Conservation (phyloP, 225 moss, liverwort and hornwort genomes). For the Anthoceros angustus region DNA sequence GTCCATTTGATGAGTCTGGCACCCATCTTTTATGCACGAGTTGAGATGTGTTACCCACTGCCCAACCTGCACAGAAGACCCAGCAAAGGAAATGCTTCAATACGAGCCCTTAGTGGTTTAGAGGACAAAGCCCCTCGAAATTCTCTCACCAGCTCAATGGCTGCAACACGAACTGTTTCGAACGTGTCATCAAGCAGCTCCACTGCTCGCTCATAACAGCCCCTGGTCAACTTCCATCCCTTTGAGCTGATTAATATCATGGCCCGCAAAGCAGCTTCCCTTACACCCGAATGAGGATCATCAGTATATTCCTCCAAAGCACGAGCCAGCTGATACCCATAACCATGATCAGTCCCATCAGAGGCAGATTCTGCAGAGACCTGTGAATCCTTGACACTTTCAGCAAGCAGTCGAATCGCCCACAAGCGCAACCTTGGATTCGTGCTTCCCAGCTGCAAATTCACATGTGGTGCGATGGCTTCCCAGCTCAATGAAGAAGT, state of each 20-base stretch:
- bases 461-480: slow-evolving; percentile 26
- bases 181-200: slow-evolving; percentile 55
- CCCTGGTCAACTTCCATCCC: slow-evolving; percentile 45
- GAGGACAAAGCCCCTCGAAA: not conserved
- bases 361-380: not conserved
- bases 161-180: slow-evolving; percentile 57
- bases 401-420: slow-evolving; percentile 55
- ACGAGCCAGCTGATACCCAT: slow-evolving; percentile 31
- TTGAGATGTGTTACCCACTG: slow-evolving; percentile 26
- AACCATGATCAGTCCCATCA: slow-evolving; percentile 6
- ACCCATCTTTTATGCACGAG: slow-evolving; percentile 21
- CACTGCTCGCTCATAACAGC: slow-evolving; percentile 54
- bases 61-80: slow-evolving; percentile 28
- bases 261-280: slow-evolving; percentile 41
- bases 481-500: slow-evolving; percentile 31
- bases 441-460: slow-evolving; percentile 41
- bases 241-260: slow-evolving; percentile 46
- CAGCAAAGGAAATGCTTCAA: not conserved
- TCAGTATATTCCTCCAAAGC: slow-evolving; percentile 42
- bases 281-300: slow-evolving; percentile 66
- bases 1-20: slow-evolving; percentile 28
- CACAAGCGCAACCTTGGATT: slow-evolving; percentile 54
- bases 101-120: not conserved
- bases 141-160: slow-evolving; percentile 58
- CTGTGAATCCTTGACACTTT: slow-evolving; percentile 33